These are phyloP conservation scores for Phytophthora nicotianae DNA, from an alignment of 352 stramenopile genomes.

Conservation along the genomic window DNA sequence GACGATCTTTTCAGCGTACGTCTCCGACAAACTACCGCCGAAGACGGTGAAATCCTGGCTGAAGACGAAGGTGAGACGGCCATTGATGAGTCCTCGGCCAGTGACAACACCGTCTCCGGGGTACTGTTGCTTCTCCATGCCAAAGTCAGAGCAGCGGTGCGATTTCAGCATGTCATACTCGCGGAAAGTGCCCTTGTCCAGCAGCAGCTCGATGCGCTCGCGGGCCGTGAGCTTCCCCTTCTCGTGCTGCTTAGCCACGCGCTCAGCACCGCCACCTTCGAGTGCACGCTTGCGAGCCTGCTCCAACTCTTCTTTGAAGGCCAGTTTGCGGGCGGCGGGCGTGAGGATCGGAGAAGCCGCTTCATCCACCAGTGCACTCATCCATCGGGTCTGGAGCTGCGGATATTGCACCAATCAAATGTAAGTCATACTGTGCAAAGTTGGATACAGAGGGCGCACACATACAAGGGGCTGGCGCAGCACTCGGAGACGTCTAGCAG, in stretches of 20 bases:
- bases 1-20: constrained; percentile 98
- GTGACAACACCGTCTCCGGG: constrained; percentile 97
- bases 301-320: constrained; percentile 74
- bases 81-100: constrained; percentile 94
- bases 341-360: constrained; percentile 43
- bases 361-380: constrained; percentile 44
- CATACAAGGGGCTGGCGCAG: constrained; percentile 31
- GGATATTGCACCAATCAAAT: constrained; percentile 1
- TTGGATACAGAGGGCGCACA: neutral
- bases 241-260: constrained; percentile 93
- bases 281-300: constrained; percentile 77
- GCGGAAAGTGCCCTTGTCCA: constrained; percentile 95
- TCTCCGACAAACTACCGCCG: constrained; percentile 95
- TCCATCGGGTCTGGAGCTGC: constrained; percentile 43
- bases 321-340: constrained; percentile 66
- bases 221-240: constrained; percentile 97
- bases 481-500: constrained; percentile 21
- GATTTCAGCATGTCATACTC: constrained; percentile 97
- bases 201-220: constrained; percentile 95
- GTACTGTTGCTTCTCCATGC: constrained; percentile 92
- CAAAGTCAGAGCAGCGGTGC: constrained; percentile 97
- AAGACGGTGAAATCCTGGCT: constrained; percentile 98
- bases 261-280: constrained; percentile 83
- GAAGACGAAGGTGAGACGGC: constrained; percentile 96
- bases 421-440: neutral